Evolutionary conservation across 2,329 filamentous ascomycete genomes (phyloP), one percentile per base, ranked within the genome.

Genomic region (Colletotrichum navitas): DNA sequence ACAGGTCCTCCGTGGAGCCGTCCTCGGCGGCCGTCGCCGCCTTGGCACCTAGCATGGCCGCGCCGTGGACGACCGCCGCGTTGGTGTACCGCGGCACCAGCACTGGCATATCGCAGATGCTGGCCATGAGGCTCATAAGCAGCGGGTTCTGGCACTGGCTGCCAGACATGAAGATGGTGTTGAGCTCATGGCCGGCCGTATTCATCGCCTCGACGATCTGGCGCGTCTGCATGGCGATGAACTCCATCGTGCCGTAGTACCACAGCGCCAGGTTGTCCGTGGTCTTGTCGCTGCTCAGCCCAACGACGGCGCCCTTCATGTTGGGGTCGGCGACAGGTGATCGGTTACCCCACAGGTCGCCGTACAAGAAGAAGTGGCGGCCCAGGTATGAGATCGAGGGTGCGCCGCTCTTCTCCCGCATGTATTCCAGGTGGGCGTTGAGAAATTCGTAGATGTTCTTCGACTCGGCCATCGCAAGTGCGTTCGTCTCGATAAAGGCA

Each of bases 201-300:
- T 98, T 99, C 95, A 99, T 98, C 45, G 92, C 89, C 78, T 97
- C 92, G 74, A 99, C 89, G 77, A 99, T 99, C 82, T 99, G 96
- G 70, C 93, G 91, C 0, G 96, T 99, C 83, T 99, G 96, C 81
- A 98, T 89, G 39, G 96, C 95, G 77, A 99, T 98, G 83, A 98
- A 98, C 84, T 99, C 96, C 90, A 99, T 94, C 4, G 95, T 97
- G 32, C 90, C 94, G 79, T 98, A 98, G 85, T 99, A 99, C 84
- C 95, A 92, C 29, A 98, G 85, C 0, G 95, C 95, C 63, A 99
- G 89, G 63, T 94, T 92, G 78, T 97, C 94, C 60, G 96, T 88
- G 76, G 90, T 93, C 81, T 93, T 95, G 83, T 98, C 95, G 76
- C 90, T 93, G 78, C 91, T 93, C 71, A 99, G 85, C 24, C 96